phyloP scores from a whole-genome alignment of 225 moss, liverwort and hornwort species.

The Pseudoscleropodium purum region DNA sequence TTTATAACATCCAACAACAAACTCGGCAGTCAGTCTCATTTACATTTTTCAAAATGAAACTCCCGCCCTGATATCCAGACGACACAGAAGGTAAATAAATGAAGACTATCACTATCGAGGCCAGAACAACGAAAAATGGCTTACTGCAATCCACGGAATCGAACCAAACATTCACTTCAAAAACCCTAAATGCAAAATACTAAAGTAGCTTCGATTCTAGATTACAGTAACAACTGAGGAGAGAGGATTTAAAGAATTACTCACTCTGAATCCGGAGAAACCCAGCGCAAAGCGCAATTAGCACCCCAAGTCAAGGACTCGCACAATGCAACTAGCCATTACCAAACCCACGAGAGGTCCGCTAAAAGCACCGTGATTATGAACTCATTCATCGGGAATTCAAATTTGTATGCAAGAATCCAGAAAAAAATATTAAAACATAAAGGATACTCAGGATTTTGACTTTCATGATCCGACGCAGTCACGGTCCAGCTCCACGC shows the following conservation, averaged over 20 bases:
- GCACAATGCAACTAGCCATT: not conserved
- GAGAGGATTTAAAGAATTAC: not conserved
- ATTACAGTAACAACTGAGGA: not conserved
- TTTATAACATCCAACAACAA: not conserved
- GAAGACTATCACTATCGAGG: not conserved
- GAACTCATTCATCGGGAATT: not conserved
- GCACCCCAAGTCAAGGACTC: not conserved
- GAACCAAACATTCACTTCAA: not conserved
- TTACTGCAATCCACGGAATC: not conserved
- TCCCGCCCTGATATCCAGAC: not conserved
- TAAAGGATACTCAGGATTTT: constrained; percentile 71
- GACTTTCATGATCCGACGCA: constrained; percentile 53
- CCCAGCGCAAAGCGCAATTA: constrained; percentile 1
- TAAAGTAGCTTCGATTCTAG: not conserved
- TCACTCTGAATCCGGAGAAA: constrained; percentile 8
- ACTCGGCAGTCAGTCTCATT: not conserved
- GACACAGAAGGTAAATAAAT: not conserved
- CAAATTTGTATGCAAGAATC: not conserved
- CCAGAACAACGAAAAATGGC: not conserved
- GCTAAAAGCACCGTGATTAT: not conserved
- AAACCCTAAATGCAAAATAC: not conserved
- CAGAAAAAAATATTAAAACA: not conserved
- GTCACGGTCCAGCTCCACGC: not conserved
- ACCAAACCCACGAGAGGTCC: not conserved
- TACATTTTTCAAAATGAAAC: not conserved